phyloP scores from a whole-genome alignment of 352 stramenopile genomes.

The Aphanomyces invadans region DNA sequence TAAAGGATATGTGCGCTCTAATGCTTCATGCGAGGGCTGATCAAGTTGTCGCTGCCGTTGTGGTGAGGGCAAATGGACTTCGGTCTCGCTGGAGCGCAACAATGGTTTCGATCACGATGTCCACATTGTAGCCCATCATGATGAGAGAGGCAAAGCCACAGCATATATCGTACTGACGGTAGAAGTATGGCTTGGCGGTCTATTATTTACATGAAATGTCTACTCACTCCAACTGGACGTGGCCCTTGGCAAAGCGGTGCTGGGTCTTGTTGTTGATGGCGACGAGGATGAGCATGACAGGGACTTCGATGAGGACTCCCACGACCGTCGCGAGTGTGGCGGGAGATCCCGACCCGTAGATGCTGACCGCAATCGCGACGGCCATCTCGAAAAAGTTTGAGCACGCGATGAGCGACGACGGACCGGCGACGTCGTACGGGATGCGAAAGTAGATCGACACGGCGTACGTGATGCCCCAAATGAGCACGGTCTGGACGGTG shows the following conservation, averaged over 20 bases:
- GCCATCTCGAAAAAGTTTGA: conserved; percentile 83
- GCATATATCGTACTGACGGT: too few species aligned
- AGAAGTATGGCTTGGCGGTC: not conserved
- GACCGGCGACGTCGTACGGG: conserved; percentile 25
- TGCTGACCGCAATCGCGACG: conserved; percentile 51
- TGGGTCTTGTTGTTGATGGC: conserved; percentile 25
- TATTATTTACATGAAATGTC: too few species aligned
- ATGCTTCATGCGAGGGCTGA: too few species aligned
- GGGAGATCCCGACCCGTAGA: conserved; percentile 64
- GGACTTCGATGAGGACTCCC: conserved; percentile 61
- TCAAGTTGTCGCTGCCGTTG: too few species aligned
- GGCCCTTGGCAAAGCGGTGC: conserved; percentile 6
- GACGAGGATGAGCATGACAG: conserved; percentile 59
- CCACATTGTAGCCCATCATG: too few species aligned
- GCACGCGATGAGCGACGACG: conserved; percentile 59
- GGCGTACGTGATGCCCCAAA: conserved; percentile 50
- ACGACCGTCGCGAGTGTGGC: conserved; percentile 60
- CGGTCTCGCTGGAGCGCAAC: too few species aligned
- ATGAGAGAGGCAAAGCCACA: too few species aligned
- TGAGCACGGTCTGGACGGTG: conserved; percentile 52
- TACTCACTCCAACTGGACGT: not conserved
- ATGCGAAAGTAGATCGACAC: conserved; percentile 32
- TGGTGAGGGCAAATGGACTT: too few species aligned
- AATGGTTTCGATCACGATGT: too few species aligned
- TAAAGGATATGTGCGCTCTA: too few species aligned